A percentile compares a stretch with the other conserved stretches of the same genome.
Conservation (phyloP, 352 stramenopile species). For the Pythium diclinum region DNA sequence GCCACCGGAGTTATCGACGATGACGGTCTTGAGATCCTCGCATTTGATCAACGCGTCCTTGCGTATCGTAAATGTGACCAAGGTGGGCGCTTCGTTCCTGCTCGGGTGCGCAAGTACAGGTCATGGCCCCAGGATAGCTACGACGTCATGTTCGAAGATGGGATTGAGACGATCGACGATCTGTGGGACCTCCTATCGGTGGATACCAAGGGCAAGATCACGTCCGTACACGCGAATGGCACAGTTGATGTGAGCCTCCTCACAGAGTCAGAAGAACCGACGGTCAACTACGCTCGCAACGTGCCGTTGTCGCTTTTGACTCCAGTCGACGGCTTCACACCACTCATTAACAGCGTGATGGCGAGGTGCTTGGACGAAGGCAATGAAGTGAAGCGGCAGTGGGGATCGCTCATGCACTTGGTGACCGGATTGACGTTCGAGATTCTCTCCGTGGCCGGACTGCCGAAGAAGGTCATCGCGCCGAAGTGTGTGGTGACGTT, state of each 20-base stretch:
- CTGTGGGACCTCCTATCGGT: constrained; percentile 58
- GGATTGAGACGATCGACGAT: constrained; percentile 54
- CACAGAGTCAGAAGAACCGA: constrained; percentile 2
- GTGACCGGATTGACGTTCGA: constrained; percentile 44
- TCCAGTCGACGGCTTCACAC: constrained; percentile 46
- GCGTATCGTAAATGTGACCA: constrained; percentile 53
- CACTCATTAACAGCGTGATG: constrained; percentile 34
- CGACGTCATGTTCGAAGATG: constrained; percentile 52
- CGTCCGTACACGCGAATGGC: constrained; percentile 45
- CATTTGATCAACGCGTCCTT: constrained; percentile 61
- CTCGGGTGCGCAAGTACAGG: constrained; percentile 47
- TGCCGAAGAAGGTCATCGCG: constrained; percentile 31
- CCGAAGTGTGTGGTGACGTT: constrained; percentile 47
- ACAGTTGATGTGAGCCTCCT: constrained; percentile 52
- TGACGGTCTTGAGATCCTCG: constrained; percentile 46
- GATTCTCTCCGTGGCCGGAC: constrained; percentile 42
- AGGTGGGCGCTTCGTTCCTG: constrained; percentile 59
- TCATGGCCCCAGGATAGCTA: constrained; percentile 51
- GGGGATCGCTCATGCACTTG: constrained; percentile 35
- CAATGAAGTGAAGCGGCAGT: constrained; percentile 23
- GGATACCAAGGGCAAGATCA: constrained; percentile 52
- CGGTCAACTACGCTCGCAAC: constrained; percentile 28
- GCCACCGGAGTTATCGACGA: constrained; percentile 47
- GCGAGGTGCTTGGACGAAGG: constrained; percentile 31
- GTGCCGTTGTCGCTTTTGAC: constrained; percentile 33